These are phyloP conservation scores for Candida broadrunensis DNA, from an alignment of 805 yeast genomes.

Conservation along the genomic window DNA sequence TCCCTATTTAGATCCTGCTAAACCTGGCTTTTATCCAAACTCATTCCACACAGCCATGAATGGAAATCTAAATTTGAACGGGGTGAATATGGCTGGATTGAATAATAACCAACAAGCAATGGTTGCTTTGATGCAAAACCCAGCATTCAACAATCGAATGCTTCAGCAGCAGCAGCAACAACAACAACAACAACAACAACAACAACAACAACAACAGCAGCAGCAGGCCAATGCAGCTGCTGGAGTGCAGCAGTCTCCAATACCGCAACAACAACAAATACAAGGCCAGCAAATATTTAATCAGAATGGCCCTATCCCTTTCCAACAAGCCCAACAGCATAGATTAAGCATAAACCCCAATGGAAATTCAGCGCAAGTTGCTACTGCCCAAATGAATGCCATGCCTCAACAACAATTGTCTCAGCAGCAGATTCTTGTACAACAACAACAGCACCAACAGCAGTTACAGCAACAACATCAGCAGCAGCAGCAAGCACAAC, in stretches of 20 bases:
- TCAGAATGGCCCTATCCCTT: constrained; percentile 9
- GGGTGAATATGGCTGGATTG: constrained; percentile 4
- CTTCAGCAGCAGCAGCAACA: constrained; percentile 10
- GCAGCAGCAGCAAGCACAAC: constrained; percentile 8
- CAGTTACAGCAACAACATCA: constrained; percentile 4
- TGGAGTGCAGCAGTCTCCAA: constrained; percentile 8
- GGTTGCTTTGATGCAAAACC: constrained; percentile 10
- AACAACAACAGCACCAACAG: constrained; percentile 6
- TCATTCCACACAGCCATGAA: neutral
- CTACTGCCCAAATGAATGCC: neutral
- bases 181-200: constrained; percentile 15
- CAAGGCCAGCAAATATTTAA: constrained; percentile 17
- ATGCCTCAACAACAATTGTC: constrained; percentile 7
- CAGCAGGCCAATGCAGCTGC: constrained; percentile 3
- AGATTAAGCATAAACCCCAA: neutral
- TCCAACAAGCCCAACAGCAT: constrained; percentile 8
- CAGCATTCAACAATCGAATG: constrained; percentile 6
- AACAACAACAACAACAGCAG: constrained; percentile 19
- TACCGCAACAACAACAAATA: constrained; percentile 20
- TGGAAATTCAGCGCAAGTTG: neutral
- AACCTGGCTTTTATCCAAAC: no score
- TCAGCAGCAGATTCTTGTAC: constrained; percentile 5
- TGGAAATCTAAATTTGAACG: neutral
- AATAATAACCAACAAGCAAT: constrained; percentile 8
- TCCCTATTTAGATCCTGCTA: no score